Base-by-base conservation (phyloP, 495 filamentous ascomycete genomes). In the Schizothecium vesticola region DNA sequence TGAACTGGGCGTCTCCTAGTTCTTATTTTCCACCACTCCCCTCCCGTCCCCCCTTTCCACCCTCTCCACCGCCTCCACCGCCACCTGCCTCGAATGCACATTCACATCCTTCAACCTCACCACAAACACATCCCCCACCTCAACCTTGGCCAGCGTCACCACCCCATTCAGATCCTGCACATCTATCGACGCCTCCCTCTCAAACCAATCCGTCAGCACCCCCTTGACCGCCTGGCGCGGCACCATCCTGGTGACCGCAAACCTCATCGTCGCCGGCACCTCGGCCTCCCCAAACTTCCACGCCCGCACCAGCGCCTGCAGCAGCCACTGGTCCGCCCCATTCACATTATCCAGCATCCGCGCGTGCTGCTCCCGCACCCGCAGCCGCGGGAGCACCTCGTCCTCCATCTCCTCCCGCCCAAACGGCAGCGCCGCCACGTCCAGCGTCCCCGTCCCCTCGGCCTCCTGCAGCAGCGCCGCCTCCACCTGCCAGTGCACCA, bases 401-500 rank as follows among this genome's bases (percentile, higher is more conserved):
- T 74, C 65, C 31, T 91, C 86, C 11, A 95, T 79, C 11, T 85
- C 73, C 3, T 72, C 59, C 43, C 82, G 79, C 23, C 82, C 81
- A 78, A 93, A 96, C 5, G 91, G 90, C 16, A 95, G 83, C 71
- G 81, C 83, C 19, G 55, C 3, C 36, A n/a, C 36, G 51, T n/a
- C 16, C 19, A n/a, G 7, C 6, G 0, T 9, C 0, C 19, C 43
- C 6, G 13, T 2, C 26, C 26, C 26, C 36, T 19, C 43, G 16
- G 43, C 43, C 79, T 95, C 93, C 74, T 91, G 86, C 9, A 88
- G 84, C 55, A 98, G 75, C 0, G 90, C 90, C 0, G 92, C 88
- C 77, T 96, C 89, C 70, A 99, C 93, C 72, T 98, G 94, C 85
- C 92, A 97, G 76, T 97, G 93, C 0, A 86, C 82, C n/a, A 97